Conservation (phyloP, 805 yeast genomes). For the Wickerhamomyces chaumierensis region DNA sequence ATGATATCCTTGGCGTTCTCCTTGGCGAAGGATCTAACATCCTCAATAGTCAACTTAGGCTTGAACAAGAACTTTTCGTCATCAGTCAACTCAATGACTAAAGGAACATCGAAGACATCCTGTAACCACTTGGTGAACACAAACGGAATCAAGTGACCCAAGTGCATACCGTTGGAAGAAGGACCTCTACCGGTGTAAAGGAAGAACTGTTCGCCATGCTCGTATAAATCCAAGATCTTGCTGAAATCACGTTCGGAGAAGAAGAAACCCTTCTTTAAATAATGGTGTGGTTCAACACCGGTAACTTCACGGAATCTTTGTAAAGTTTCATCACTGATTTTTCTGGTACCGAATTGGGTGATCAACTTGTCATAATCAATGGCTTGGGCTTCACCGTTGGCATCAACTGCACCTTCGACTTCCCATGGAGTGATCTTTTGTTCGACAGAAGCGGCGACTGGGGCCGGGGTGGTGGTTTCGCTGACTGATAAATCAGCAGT, state of each 20-base stretch:
- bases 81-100: constrained; percentile 89
- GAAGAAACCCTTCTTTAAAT: constrained; percentile 82
- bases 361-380: constrained; percentile 89
- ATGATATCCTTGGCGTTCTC: constrained; percentile 90
- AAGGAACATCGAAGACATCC: constrained; percentile 92
- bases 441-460: constrained; percentile 4
- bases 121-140: constrained; percentile 95
- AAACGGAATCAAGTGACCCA: constrained; percentile 96
- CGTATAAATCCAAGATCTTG: constrained; percentile 77
- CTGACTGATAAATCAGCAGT: constrained; percentile 4
- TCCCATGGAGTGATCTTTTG: constrained; percentile 86
- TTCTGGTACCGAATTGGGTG: constrained; percentile 75
- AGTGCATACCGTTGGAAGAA: constrained; percentile 84
- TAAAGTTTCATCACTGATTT: constrained; percentile 59
- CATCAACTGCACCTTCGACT: constrained; percentile 89
- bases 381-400: constrained; percentile 82
- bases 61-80: constrained; percentile 96
- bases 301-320: constrained; percentile 70
- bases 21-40: constrained; percentile 67
- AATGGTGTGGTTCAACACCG: constrained; percentile 86
- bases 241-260: constrained; percentile 81
- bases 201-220: constrained; percentile 91
- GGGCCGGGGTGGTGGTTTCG: background rate
- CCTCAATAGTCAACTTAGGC: constrained; percentile 77
- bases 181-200: constrained; percentile 98